Percentiles rank a stretch among this genome's conserved stretches.
These are phyloP conservation scores for Yamadazyma atlantica DNA, from an alignment of 1,139 yeast genomes.

Conservation along the genomic window DNA sequence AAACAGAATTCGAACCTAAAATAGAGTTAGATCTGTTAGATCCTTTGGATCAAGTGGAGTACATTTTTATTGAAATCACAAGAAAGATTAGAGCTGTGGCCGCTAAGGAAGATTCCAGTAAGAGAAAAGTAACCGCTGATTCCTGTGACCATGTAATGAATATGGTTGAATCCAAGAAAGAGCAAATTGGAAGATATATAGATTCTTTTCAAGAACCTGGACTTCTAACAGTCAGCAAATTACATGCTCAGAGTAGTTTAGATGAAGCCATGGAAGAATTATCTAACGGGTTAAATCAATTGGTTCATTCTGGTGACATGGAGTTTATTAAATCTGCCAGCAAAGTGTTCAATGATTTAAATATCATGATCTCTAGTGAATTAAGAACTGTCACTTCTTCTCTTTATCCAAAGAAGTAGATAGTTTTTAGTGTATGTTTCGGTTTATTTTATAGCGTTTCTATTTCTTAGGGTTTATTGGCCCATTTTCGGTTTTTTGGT, in stretches of 20 bases:
- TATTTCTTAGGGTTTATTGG: background rate
- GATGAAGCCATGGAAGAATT: background rate
- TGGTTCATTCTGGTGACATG: background rate
- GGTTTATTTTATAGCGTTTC: background rate
- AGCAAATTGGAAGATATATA: background rate
- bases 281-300: background rate
- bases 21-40: too few species aligned
- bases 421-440: background rate
- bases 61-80: background rate
- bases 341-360: background rate
- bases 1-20: too few species aligned
- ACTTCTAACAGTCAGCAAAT: background rate
- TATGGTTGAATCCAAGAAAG: background rate
- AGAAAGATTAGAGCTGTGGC: background rate
- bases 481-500: background rate
- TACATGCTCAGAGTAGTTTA: background rate
- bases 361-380: background rate
- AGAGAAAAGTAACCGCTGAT: background rate
- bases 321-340: background rate
- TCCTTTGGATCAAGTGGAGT: conserved; percentile 1
- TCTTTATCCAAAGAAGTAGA: background rate
- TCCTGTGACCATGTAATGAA: background rate
- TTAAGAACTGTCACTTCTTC: background rate
- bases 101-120: background rate
- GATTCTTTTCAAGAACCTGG: background rate